A percentile compares a stretch with the other conserved stretches of the same genome.
These are phyloP conservation scores for Didymella exigua DNA, from an alignment of 2,329 filamentous ascomycete species.

Conservation along the genomic window DNA sequence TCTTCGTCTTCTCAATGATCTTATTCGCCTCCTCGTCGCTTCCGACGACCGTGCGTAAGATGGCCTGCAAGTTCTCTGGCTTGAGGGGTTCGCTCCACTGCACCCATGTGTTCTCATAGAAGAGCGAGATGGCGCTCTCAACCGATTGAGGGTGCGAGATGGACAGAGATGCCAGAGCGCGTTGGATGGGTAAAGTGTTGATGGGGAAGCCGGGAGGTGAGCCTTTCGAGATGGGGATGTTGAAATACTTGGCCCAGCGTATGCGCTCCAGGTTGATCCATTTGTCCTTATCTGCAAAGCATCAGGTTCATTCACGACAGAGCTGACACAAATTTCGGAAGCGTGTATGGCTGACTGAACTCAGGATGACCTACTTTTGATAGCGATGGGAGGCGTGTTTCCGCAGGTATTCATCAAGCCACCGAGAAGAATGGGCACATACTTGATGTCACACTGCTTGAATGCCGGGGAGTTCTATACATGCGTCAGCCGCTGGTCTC, in stretches of 20 bases:
- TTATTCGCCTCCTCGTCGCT: slow-evolving; percentile 51
- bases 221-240: slow-evolving; percentile 57
- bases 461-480: slow-evolving; percentile 62
- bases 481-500: neutral
- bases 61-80: slow-evolving; percentile 51
- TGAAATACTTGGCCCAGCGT: slow-evolving; percentile 61
- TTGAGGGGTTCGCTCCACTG: slow-evolving; percentile 54
- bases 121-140: slow-evolving; percentile 49
- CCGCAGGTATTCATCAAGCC: slow-evolving; percentile 63
- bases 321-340: neutral
- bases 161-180: slow-evolving; percentile 58
- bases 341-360: neutral
- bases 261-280: slow-evolving; percentile 61
- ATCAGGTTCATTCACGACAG: slow-evolving; percentile 8
- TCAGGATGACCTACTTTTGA: slow-evolving; percentile 56
- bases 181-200: slow-evolving; percentile 58
- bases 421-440: slow-evolving; percentile 64
- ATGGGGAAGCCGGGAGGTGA: slow-evolving; percentile 60
- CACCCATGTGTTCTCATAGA: slow-evolving; percentile 61
- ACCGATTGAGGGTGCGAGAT: slow-evolving; percentile 52
- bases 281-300: slow-evolving; percentile 60
- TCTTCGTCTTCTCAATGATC: slow-evolving; percentile 48
- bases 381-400: slow-evolving; percentile 60
- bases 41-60: slow-evolving; percentile 56
- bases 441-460: slow-evolving; percentile 59